phyloP scores from a whole-genome alignment of 352 stramenopile species.

The Phytopythium delawarense region DNA sequence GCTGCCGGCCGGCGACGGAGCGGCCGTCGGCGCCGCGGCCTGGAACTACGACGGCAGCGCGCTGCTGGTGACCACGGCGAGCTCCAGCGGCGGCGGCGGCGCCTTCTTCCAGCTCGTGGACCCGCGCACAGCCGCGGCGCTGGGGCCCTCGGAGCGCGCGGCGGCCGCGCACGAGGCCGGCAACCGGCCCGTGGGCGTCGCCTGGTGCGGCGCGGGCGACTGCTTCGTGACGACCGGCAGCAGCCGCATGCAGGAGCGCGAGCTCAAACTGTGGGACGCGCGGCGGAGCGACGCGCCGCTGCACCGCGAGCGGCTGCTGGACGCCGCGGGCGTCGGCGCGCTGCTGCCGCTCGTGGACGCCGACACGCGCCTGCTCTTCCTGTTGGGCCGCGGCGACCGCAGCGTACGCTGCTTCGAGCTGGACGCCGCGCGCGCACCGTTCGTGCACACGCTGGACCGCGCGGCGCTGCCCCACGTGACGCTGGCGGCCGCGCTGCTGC shows the following conservation, averaged over 20 bases:
- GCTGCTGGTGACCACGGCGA: slow-evolving; percentile 33
- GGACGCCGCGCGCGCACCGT: slow-evolving; percentile 28
- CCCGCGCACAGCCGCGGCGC: slow-evolving; percentile 23
- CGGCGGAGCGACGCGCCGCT: slow-evolving; percentile 37
- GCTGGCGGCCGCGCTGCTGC: slow-evolving; percentile 43
- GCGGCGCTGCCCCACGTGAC: slow-evolving; percentile 44
- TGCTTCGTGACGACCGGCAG: slow-evolving; percentile 60
- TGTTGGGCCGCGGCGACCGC: slow-evolving; percentile 69
- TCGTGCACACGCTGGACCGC: slow-evolving; percentile 43
- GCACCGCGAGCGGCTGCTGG: slow-evolving; percentile 49
- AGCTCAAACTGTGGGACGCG: slow-evolving; percentile 77
- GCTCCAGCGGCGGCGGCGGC: slow-evolving; percentile 30
- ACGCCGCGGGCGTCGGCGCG: slow-evolving; percentile 53
- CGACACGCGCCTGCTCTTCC: slow-evolving; percentile 64
- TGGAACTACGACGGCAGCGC: slow-evolving; percentile 76
- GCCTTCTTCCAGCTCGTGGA: slow-evolving; percentile 52
- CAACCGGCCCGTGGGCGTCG: slow-evolving; percentile 39
- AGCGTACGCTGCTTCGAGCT: slow-evolving; percentile 60
- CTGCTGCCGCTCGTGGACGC: slow-evolving; percentile 68
- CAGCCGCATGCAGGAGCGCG: slow-evolving; percentile 60
- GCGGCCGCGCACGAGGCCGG: slow-evolving; percentile 39
- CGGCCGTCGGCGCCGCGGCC: slow-evolving; percentile 25
- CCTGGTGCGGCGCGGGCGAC: slow-evolving; percentile 51
- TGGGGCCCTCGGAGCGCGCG: background rate
- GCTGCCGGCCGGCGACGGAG: slow-evolving; percentile 7